Evolutionary conservation across 371 early-diverging fungal genomes (phyloP).

Genomic region (Rhizomucor miehei): DNA sequence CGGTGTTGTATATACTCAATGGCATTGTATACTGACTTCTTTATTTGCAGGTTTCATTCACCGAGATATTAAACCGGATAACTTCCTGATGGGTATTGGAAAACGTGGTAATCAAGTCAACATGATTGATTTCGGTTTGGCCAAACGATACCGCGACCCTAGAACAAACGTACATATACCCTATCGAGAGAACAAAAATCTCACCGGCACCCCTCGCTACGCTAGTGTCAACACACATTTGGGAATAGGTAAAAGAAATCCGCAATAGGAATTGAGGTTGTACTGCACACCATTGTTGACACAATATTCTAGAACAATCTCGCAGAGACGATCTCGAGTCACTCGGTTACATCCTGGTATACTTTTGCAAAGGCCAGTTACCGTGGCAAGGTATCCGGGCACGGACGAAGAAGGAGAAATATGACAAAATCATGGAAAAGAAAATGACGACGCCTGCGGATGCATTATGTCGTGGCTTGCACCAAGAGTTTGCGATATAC

Average conservation of each 20-base stretch:
- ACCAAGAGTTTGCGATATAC: constrained; percentile 95
- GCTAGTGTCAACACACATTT: constrained; percentile 98
- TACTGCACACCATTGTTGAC: neutral
- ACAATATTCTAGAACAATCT: constrained; percentile 82
- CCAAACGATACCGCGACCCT: constrained; percentile 96
- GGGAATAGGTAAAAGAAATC: constrained; percentile 75
- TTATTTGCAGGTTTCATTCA: constrained; percentile 54
- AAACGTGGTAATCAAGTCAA: constrained; percentile 95
- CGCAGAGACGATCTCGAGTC: constrained; percentile 99
- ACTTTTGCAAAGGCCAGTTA: constrained; percentile 96
- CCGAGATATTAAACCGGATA: constrained; percentile 95
- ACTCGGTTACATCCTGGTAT: constrained; percentile 99
- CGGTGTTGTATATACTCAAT: neutral
- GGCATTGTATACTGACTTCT: neutral
- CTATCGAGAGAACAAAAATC: constrained; percentile 96
- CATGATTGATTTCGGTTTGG: constrained; percentile 99
- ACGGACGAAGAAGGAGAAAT: constrained; percentile 98
- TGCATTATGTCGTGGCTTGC: constrained; percentile 94
- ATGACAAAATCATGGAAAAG: constrained; percentile 98
- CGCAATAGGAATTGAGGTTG: neutral
- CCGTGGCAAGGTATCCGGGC: constrained; percentile 99
- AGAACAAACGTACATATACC: constrained; percentile 96
- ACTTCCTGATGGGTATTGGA: constrained; percentile 98
- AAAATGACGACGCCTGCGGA: constrained; percentile 98
- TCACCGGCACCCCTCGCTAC: constrained; percentile 99